Evolutionary conservation across 352 stramenopile genomes (phyloP), one percentile per base, ranked within the genome.

Genomic region (Phytopythium vexans): DNA sequence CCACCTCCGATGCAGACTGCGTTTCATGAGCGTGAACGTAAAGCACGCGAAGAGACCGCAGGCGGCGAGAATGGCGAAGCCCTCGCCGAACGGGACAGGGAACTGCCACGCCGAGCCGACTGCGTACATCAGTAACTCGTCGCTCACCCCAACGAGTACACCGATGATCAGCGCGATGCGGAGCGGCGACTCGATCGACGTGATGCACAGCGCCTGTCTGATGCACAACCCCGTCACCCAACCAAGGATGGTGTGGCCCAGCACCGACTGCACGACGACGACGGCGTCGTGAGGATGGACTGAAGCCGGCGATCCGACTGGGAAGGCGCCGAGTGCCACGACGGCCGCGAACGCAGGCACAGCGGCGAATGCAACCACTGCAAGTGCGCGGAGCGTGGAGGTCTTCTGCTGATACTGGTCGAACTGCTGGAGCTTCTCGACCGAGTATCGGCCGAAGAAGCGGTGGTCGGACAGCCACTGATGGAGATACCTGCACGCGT

Each of bases 361-460:
- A 10, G 58, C 3, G 10, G 59, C 52, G 21, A 72, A 10, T 39
- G 33, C 48, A n/a, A 72, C 56, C n/a, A 72, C 63, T 41, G 1
- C 36, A 14, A 66, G 27, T 6, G 59, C 66, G 12, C 59, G 52
- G 14, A 16, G 41, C 7, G 60, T 21, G 1, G 38, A 49, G n/a
- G 54, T 43, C 39, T 33, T 8, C 0, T 31, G 10, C 50, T 72
- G 52, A 41, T 77, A 77, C 36, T 54, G 41, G 35, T 66, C 41
- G 41, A 72, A 74, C 8, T 62, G 60, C 21, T 69, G 54, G 3
- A 77, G 51, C 41, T 72, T 72, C 8, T 72, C 59, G 36, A 72
- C 46, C 8, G 58, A 65, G 21, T 68, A 72, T 3, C 64, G 59
- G 2, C 59, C 64, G 14, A 69, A 49, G 40, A 64, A 61, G 45